Evolutionary conservation across 108 stramenopile species (phyloP).

Genomic region (Cafeteria roenbergensis): DNA sequence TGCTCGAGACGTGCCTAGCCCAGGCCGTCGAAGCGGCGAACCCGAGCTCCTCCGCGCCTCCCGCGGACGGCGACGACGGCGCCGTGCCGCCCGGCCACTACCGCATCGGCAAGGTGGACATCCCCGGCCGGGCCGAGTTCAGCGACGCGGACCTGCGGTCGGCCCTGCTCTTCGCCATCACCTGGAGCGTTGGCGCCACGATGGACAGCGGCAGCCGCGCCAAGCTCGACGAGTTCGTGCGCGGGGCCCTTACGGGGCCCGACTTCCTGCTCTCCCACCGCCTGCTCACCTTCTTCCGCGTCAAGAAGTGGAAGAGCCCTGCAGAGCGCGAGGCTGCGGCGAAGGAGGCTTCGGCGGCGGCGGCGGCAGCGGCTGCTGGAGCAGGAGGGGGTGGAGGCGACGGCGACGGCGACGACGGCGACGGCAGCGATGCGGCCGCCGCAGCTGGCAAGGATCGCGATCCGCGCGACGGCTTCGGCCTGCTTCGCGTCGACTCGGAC

Average conservation of each 20-base stretch:
- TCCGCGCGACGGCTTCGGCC: too few relatives aligned
- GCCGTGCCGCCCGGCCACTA: not conserved
- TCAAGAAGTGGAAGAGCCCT: too few relatives aligned
- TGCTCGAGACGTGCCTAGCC: conserved; percentile 34
- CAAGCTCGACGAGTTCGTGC: conserved; percentile 2
- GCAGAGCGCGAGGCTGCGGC: too few relatives aligned
- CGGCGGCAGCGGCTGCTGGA: too few relatives aligned
- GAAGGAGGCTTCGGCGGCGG: too few relatives aligned
- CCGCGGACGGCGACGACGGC: not conserved
- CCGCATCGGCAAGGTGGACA: not conserved
- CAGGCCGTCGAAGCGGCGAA: not conserved
- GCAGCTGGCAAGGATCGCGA: too few relatives aligned
- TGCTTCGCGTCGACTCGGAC: too few relatives aligned
- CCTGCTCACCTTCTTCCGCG: not conserved
- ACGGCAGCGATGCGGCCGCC: too few relatives aligned
- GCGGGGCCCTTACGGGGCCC: not conserved
- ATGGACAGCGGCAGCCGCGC: not conserved
- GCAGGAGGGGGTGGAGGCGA: too few relatives aligned
- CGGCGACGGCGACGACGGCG: too few relatives aligned
- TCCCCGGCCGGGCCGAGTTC: not conserved
- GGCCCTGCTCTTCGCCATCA: not conserved
- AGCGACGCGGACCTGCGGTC: not conserved
- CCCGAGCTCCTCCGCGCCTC: not conserved
- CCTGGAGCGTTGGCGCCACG: conserved; percentile 5
- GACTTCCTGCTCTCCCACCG: not conserved